A percentile compares a stretch with the other conserved stretches of the same genome.
phyloP scores from a whole-genome alignment of 2,329 filamentous ascomycete species.

The Colletotrichum musicola region DNA sequence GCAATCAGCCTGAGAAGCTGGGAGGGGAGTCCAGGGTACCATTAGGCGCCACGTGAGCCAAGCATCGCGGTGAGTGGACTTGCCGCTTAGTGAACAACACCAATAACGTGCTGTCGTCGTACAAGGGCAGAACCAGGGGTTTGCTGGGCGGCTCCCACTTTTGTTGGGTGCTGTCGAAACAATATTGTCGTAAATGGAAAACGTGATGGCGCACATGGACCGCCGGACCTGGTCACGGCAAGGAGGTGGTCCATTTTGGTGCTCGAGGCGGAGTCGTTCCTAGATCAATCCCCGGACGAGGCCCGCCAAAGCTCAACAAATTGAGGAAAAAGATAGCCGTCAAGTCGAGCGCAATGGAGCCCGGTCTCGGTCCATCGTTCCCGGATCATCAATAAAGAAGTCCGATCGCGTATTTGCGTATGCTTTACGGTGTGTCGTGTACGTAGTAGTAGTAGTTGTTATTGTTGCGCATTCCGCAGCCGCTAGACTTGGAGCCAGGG shows the following conservation, averaged over 20 bases:
- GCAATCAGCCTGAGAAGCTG: slow-evolving; percentile 24
- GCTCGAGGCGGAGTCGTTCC: not conserved
- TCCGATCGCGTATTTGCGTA: not conserved
- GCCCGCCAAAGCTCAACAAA: slow-evolving; percentile 30
- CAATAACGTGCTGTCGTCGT: slow-evolving; percentile 12
- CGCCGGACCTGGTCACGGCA: slow-evolving; percentile 9
- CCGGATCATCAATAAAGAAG: not conserved
- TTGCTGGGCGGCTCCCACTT: slow-evolving; percentile 31
- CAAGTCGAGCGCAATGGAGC: not conserved
- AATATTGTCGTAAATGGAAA: slow-evolving; percentile 18
- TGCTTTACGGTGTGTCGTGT: slow-evolving; percentile 1
- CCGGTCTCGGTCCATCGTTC: not conserved
- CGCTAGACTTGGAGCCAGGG: not conserved
- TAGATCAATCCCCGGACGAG: slow-evolving; percentile 10
- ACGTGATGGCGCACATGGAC: slow-evolving; percentile 14
- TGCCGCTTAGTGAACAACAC: slow-evolving; percentile 25
- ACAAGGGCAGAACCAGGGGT: slow-evolving; percentile 20
- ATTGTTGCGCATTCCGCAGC: not conserved
- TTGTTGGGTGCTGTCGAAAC: slow-evolving; percentile 31
- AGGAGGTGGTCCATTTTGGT: slow-evolving; percentile 13
- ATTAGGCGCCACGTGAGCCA: slow-evolving; percentile 38
- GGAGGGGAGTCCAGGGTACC: slow-evolving; percentile 5
- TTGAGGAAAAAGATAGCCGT: slow-evolving; percentile 15
- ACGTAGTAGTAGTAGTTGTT: too few relatives aligned
- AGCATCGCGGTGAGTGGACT: slow-evolving; percentile 26